Conservation (phyloP, 2,329 filamentous ascomycete genomes). For the Didymosphaeria variabile region DNA sequence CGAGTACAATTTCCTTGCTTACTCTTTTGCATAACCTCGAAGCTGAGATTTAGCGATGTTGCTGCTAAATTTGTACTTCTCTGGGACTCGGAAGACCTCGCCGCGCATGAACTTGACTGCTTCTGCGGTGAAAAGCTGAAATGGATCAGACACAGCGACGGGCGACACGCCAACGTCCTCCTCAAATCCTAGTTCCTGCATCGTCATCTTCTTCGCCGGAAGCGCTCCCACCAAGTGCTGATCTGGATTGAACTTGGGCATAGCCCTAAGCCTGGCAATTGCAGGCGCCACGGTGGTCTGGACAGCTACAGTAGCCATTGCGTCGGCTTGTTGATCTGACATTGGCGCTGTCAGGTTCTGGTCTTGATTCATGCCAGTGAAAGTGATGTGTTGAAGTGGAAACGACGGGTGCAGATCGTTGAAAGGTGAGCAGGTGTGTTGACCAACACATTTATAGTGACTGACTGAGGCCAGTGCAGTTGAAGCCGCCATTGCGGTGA, state of each 20-base stretch:
- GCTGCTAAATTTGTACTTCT: conserved; percentile 66
- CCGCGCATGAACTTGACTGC: conserved; percentile 69
- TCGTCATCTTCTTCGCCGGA: conserved; percentile 63
- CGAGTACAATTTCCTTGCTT: conserved; percentile 36
- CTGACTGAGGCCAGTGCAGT: conserved; percentile 5
- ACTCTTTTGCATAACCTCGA: conserved; percentile 66
- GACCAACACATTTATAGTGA: not conserved
- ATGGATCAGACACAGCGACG: conserved; percentile 71
- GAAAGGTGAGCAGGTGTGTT: not conserved
- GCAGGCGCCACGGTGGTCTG: not conserved
- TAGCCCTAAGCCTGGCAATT: conserved; percentile 3
- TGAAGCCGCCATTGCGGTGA: not conserved
- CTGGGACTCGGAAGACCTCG: conserved; percentile 69
- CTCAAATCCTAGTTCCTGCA: conserved; percentile 68
- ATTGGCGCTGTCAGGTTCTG: conserved; percentile 1
- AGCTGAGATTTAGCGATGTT: conserved; percentile 66
- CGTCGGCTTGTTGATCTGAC: not conserved
- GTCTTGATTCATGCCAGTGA: not conserved
- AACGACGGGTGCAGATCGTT: not conserved
- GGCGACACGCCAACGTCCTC: conserved; percentile 67
- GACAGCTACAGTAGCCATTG: conserved; percentile 6
- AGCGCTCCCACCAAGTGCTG: conserved; percentile 65
- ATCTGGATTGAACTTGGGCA: conserved; percentile 60
- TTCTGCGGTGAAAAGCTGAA: conserved; percentile 69
- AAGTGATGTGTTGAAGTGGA: not conserved